Evolutionary conservation across 176 grass and related monocot species (phyloP).

Genomic region (Carex parvula): DNA sequence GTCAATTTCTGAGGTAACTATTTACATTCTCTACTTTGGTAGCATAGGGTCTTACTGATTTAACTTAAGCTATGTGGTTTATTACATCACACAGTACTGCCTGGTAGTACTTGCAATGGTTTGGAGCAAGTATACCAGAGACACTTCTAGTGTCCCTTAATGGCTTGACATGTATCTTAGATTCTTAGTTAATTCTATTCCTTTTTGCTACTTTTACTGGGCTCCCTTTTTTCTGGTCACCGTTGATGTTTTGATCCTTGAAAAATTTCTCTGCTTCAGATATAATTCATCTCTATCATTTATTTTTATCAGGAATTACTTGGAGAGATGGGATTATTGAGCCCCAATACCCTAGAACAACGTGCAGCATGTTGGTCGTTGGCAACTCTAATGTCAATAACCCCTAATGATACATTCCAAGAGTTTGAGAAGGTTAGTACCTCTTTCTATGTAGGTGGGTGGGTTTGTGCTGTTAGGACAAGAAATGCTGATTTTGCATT

Average conservation of each 20-base stretch:
- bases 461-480: slow-evolving; percentile 3
- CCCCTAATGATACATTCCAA: slow-evolving; percentile 72
- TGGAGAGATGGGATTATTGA: slow-evolving; percentile 64
- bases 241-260: neutral
- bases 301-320: slow-evolving; percentile 71
- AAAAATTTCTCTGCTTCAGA: neutral
- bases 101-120: neutral
- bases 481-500: slow-evolving; percentile 24
- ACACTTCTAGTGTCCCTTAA: neutral
- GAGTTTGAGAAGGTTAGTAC: slow-evolving; percentile 80
- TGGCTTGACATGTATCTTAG: neutral
- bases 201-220: neutral
- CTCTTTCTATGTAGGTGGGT: slow-evolving; percentile 10
- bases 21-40: neutral
- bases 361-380: slow-evolving; percentile 62
- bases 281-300: slow-evolving; percentile 15
- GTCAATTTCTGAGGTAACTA: slow-evolving; percentile 76
- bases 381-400: slow-evolving; percentile 82
- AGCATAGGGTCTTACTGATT: slow-evolving; percentile 1
- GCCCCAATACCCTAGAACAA: slow-evolving; percentile 50
- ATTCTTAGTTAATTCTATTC: neutral
- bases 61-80: neutral
- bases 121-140: neutral
- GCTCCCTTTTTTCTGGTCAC: neutral
- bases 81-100: neutral